phyloP scores from a whole-genome alignment of 73 alveolate genomes.

The Stentor roeselii region DNA sequence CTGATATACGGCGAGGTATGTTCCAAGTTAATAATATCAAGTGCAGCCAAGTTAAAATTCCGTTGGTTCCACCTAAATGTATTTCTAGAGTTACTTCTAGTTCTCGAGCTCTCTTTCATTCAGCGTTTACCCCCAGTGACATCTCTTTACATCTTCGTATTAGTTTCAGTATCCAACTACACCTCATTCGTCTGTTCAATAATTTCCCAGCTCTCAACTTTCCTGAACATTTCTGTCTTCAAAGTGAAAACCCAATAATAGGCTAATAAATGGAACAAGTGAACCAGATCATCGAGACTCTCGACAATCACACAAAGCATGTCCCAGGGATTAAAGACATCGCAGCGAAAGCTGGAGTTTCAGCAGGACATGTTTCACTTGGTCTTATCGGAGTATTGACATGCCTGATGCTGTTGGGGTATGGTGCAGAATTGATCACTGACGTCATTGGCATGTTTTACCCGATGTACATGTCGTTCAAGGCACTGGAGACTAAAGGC shows the following conservation, averaged over 20 bases:
- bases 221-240: not conserved
- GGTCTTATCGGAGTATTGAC: slow-evolving; percentile 29
- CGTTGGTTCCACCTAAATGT: not conserved
- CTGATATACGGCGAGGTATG: not conserved
- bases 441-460: slow-evolving; percentile 76
- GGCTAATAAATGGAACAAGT: slow-evolving; percentile 8
- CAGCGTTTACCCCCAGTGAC: not conserved
- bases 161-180: not conserved
- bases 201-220: not conserved
- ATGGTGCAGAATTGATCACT: slow-evolving; percentile 67
- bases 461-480: slow-evolving; percentile 82
- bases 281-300: not conserved
- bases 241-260: not conserved
- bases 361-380: slow-evolving; percentile 36
- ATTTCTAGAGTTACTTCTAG: not conserved
- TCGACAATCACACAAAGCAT: slow-evolving; percentile 19
- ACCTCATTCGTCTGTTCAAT: not conserved
- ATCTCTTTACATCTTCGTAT: not conserved
- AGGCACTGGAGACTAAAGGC: slow-evolving; percentile 71
- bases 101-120: not conserved
- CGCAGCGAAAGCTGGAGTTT: slow-evolving; percentile 42
- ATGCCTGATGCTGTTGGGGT: slow-evolving; percentile 56
- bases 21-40: not conserved
- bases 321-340: slow-evolving; percentile 39
- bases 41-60: not conserved